Conservation (phyloP, 2,329 filamentous ascomycete genomes). For the Fusarium sp. region DNA sequence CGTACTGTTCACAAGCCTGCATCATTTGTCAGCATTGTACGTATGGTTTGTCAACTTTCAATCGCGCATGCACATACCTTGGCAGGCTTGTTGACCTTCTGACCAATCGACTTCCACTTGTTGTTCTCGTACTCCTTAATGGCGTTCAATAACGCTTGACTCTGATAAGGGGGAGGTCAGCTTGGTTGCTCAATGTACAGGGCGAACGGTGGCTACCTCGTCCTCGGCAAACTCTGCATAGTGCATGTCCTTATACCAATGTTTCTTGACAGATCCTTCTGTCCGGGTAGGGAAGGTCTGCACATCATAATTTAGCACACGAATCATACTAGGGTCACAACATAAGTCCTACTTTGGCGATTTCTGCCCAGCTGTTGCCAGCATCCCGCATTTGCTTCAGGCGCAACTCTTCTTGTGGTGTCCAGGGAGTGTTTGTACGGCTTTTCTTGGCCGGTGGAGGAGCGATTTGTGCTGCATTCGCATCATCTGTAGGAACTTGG, state of each 20-base stretch:
- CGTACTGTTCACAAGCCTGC: slow-evolving; percentile 79
- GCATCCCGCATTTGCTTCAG: slow-evolving; percentile 95
- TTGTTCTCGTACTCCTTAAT: slow-evolving; percentile 99
- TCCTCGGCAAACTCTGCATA: slow-evolving; percentile 99
- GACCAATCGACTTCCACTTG: slow-evolving; percentile 98
- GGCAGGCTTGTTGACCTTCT: slow-evolving; percentile 96
- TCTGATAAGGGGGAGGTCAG: slow-evolving; percentile 62
- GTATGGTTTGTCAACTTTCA: neutral
- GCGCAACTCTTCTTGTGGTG: slow-evolving; percentile 89
- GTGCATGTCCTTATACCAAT: slow-evolving; percentile 99
- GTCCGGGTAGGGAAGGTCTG: slow-evolving; percentile 93
- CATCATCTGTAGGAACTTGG: slow-evolving; percentile 51
- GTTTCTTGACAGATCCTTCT: slow-evolving; percentile 98
- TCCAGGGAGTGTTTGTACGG: slow-evolving; percentile 99
- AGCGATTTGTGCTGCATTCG: slow-evolving; percentile 46
- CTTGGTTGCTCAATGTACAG: slow-evolving; percentile 26
- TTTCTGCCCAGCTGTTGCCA: slow-evolving; percentile 96
- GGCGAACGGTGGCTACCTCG: slow-evolving; percentile 73
- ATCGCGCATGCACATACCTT: slow-evolving; percentile 65
- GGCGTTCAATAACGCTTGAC: slow-evolving; percentile 84
- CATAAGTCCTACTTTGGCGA: slow-evolving; percentile 86
- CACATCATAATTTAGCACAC: slow-evolving; percentile 5
- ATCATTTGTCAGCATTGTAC: slow-evolving; percentile 8
- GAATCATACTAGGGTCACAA: slow-evolving; percentile 4
- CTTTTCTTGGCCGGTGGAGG: slow-evolving; percentile 85